A percentile compares a stretch with the other conserved stretches of the same genome.
Evolutionary conservation across 352 stramenopile genomes (phyloP).

Genomic region (Pythium periplocum): DNA sequence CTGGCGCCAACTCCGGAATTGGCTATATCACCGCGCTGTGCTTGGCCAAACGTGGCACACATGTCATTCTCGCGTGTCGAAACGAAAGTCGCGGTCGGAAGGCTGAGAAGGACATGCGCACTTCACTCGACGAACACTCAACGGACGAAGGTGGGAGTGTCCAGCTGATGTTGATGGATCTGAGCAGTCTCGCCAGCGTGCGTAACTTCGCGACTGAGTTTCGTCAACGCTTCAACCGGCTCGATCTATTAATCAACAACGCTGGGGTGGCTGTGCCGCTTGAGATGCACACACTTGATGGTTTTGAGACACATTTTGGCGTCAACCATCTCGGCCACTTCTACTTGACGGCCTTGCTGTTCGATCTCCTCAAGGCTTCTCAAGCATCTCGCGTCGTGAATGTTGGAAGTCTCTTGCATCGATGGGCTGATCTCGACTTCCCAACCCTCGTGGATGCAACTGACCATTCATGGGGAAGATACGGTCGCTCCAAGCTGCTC

Average conservation of each 20-base stretch:
- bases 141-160: conserved; percentile 6
- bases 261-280: conserved; percentile 20
- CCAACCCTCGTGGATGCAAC: too few relatives aligned
- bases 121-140: conserved; percentile 9
- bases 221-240: conserved; percentile 11
- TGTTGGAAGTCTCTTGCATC: conserved; percentile 33
- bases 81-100: conserved; percentile 27
- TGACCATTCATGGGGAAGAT: too few relatives aligned
- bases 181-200: conserved; percentile 18
- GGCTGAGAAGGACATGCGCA: conserved; percentile 26
- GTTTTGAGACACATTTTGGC: conserved; percentile 34
- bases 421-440: not conserved
- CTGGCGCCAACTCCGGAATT: conserved; percentile 79
- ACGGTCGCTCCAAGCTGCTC: too few relatives aligned
- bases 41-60: conserved; percentile 47
- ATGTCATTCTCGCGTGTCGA: conserved; percentile 78
- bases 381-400: conserved; percentile 30
- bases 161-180: conserved; percentile 20
- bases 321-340: conserved; percentile 57
- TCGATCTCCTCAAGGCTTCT: conserved; percentile 22
- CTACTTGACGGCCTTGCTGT: conserved; percentile 36
- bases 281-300: conserved; percentile 13
- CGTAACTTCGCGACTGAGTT: conserved; percentile 16
- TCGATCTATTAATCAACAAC: conserved; percentile 32
- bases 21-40: conserved; percentile 58